Base-by-base conservation (phyloP, 176 grass and related monocot species). In the Aegilops tauschii region DNA sequence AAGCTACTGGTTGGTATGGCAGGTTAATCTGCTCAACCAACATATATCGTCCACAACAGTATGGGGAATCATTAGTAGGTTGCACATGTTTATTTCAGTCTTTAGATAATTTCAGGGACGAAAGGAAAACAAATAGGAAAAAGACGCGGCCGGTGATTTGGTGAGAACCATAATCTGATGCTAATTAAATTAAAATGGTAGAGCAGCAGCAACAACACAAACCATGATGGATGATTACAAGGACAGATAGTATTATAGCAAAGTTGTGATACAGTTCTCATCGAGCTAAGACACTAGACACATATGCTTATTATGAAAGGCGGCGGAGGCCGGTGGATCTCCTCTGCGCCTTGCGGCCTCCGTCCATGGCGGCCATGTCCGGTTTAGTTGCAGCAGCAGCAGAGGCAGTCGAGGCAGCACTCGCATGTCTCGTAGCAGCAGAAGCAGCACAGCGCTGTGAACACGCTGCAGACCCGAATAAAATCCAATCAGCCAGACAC, bases 381-480 rank as follows among this genome's bases (percentile, higher is more conserved):
- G 4, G 39, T 5, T 73, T 82, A 95, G 80, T 81, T 89, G 90
- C 90, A 88, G 92, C 93, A 95, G 88, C 96, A 98, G 87, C 91
- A 95, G 79, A 95, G 88, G 86, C 91, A 92, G 27, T 98, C 96
- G 73, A 98, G 93, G 90, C 96, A 95, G 77, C 96, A 98, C 88
- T 98, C 96, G 54, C 96, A 98, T 7, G 91, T 88, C 88, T 98
- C 96, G 44, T 86, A 98, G 88, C 96, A 98, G 91, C 96, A 98
- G 82, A 92, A 98, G 90, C 96, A 98, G 91, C 96, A 98, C 37
- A 91, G 88, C 3, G 89, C 40, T 12, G 96, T 77, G 85, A 95
- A 95, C 20, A 98, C 74, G 58, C 96, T 98, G 90, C 32, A 39
- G 4, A 34, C 34, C 23, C 23, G 23, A 25, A 25, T 25, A 25